Percentiles rank a stretch among this genome's conserved stretches.
Evolutionary conservation across 768 basidiomycete genomes (phyloP).

Genomic region (Phanerochaete carnosa): DNA sequence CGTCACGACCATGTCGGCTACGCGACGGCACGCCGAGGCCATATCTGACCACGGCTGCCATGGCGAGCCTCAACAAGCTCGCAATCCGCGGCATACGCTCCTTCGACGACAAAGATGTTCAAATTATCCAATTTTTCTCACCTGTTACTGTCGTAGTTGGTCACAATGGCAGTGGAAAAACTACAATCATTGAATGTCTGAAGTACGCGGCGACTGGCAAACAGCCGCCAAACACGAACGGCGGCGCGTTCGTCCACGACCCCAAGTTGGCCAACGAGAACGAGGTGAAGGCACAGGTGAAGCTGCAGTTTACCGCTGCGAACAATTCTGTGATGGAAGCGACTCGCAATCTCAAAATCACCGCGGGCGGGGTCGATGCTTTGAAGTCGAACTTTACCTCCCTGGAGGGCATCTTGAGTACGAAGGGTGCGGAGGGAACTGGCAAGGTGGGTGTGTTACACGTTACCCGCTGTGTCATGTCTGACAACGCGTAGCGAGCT

Average conservation of each 20-base stretch:
- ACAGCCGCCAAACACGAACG: slow-evolving; percentile 94
- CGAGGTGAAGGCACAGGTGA: slow-evolving; percentile 98
- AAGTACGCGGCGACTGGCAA: slow-evolving; percentile 99
- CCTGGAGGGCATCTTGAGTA: slow-evolving; percentile 84
- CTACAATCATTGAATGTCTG: slow-evolving; percentile 98
- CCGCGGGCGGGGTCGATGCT: slow-evolving; percentile 82
- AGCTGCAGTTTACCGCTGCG: slow-evolving; percentile 86
- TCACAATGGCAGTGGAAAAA: slow-evolving; percentile 98
- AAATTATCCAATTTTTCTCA: slow-evolving; percentile 94
- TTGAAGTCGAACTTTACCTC: slow-evolving; percentile 99
- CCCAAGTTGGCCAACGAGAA: slow-evolving; percentile 99
- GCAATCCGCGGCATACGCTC: slow-evolving; percentile 93
- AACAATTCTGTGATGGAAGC: slow-evolving; percentile 90
- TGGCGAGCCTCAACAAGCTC: slow-evolving; percentile 89
- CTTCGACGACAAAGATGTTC: slow-evolving; percentile 92
- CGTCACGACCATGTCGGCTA: not conserved
- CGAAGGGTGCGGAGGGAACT: slow-evolving; percentile 61
- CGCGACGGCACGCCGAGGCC: too few relatives aligned
- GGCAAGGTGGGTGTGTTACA: slow-evolving; percentile 58
- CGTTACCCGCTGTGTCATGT: not conserved
- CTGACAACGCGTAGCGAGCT: slow-evolving; percentile 51
- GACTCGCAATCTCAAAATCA: slow-evolving; percentile 87
- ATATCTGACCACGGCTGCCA: slow-evolving; percentile 20
- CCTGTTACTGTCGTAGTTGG: slow-evolving; percentile 99
- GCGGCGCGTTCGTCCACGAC: slow-evolving; percentile 98